These are phyloP conservation scores for Aphanocladium album DNA, from an alignment of 2,329 filamentous ascomycete species.

Conservation along the genomic window DNA sequence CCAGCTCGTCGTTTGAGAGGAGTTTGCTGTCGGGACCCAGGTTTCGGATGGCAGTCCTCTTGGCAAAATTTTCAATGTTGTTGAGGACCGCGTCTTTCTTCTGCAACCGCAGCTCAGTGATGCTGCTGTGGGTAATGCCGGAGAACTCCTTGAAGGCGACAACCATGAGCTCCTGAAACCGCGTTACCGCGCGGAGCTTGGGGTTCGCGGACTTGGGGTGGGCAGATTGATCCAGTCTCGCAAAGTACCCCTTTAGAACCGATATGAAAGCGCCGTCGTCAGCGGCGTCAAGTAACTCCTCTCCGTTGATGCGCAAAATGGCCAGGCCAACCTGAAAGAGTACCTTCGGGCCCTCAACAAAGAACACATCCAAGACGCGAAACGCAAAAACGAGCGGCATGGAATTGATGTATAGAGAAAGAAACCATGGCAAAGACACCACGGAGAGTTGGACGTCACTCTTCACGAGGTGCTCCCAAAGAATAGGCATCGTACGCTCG, in stretches of 20 bases:
- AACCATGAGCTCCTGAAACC: constrained; percentile 98
- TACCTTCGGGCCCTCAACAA: constrained; percentile 95
- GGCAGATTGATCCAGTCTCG: constrained; percentile 87
- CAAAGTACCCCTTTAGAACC: constrained; percentile 91
- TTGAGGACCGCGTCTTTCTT: constrained; percentile 93
- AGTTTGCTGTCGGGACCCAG: constrained; percentile 94
- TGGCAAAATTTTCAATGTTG: constrained; percentile 96
- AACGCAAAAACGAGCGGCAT: constrained; percentile 99
- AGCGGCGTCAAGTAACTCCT: constrained; percentile 85
- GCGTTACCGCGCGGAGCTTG: constrained; percentile 87
- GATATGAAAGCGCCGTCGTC: constrained; percentile 98
- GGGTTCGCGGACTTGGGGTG: constrained; percentile 94
- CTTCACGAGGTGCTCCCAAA: constrained; percentile 97
- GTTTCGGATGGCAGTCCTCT: constrained; percentile 92
- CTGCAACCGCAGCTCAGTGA: constrained; percentile 81
- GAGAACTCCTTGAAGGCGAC: constrained; percentile 98
- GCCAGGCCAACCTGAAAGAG: constrained; percentile 94
- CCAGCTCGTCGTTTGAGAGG: constrained; percentile 77
- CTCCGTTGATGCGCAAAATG: constrained; percentile 95
- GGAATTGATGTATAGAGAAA: constrained; percentile 97
- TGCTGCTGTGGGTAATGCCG: constrained; percentile 87
- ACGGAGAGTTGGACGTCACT: constrained; percentile 96
- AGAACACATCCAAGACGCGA: constrained; percentile 94
- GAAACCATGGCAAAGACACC: constrained; percentile 94
- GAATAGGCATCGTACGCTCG: constrained; percentile 97